These are phyloP conservation scores for Dryadomyces sulphureus DNA, from an alignment of 2,329 filamentous ascomycete genomes.

Conservation along the genomic window DNA sequence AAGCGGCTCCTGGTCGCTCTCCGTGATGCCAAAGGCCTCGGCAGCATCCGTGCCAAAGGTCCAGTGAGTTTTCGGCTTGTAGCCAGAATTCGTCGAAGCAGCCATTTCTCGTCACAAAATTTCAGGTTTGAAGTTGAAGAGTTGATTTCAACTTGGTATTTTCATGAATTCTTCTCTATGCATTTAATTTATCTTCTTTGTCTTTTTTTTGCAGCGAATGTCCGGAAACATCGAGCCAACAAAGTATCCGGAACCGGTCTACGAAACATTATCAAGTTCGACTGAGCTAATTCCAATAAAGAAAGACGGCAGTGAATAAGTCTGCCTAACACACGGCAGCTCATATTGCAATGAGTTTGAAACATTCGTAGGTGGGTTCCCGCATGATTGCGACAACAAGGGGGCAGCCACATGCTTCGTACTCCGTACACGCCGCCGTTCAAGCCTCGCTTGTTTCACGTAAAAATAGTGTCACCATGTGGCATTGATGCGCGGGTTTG, in stretches of 20 bases:
- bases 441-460: neutral
- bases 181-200: neutral
- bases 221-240: neutral
- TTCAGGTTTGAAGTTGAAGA: no score
- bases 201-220: neutral
- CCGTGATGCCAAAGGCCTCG: conserved; percentile 5
- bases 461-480: neutral
- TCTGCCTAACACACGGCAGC: no score
- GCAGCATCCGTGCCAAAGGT: neutral
- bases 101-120: no score
- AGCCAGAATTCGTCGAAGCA: no score
- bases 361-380: neutral
- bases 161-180: no score
- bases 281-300: no score
- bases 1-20: conserved; percentile 8
- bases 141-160: no score
- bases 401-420: neutral
- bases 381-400: neutral
- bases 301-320: no score
- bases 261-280: no score
- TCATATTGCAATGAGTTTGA: neutral
- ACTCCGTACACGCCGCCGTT: neutral
- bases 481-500: no score
- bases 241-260: neutral
- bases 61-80: neutral